Evolutionary conservation across 495 filamentous ascomycete genomes (phyloP).

Genomic region (Hypoxylon lenormandii): DNA sequence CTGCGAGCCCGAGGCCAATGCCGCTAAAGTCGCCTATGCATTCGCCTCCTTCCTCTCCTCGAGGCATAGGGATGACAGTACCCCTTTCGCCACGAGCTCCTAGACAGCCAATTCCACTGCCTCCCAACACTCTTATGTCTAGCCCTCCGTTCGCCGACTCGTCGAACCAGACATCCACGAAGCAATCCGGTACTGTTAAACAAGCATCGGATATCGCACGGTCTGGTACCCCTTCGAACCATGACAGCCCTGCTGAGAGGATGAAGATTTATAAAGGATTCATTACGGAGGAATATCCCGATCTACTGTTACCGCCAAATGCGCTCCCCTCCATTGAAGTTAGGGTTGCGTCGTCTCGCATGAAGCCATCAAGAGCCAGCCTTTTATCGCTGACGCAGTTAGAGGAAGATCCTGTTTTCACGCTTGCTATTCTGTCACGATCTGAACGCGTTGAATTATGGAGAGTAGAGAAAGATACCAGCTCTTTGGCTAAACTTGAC

Average conservation of each 20-base stretch:
- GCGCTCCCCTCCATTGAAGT: constrained; percentile 88
- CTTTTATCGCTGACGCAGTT: constrained; percentile 74
- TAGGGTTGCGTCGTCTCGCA: constrained; percentile 88
- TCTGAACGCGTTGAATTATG: constrained; percentile 84
- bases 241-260: constrained; percentile 52
- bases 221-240: constrained; percentile 44
- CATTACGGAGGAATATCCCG: constrained; percentile 83
- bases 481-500: constrained; percentile 84
- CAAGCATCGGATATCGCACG: constrained; percentile 46
- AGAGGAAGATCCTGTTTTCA: constrained; percentile 94
- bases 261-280: constrained; percentile 69
- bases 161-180: constrained; percentile 53
- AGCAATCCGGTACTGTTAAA: constrained; percentile 56
- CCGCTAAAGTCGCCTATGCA: constrained; percentile 76
- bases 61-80: constrained; percentile 62
- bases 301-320: constrained; percentile 85
- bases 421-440: constrained; percentile 83
- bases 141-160: constrained; percentile 61
- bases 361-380: constrained; percentile 88
- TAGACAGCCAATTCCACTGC: constrained; percentile 73
- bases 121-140: constrained; percentile 71
- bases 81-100: constrained; percentile 80
- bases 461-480: constrained; percentile 90
- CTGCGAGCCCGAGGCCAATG: constrained; percentile 87
- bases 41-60: constrained; percentile 76